Evolutionary conservation across 805 yeast genomes (phyloP), one percentile per base, ranked within the genome.

Genomic region (Candida khao-thaluensis): DNA sequence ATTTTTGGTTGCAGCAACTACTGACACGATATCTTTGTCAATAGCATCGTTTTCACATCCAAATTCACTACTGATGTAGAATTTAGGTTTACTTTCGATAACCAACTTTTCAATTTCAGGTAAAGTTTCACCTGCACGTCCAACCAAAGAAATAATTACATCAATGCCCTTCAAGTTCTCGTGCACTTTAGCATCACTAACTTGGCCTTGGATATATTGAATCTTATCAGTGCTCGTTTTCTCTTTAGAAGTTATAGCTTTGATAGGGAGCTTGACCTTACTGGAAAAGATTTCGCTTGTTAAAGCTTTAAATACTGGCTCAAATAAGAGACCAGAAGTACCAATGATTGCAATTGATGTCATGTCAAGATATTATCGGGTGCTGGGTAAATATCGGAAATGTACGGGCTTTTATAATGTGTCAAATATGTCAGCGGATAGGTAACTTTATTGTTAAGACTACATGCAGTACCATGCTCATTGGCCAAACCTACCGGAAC

Each of bases 51-150:
- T 35, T 38, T 77, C 78, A 16, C 64, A 49, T 28, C 86, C 88
- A 49, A 74, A 81, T 49, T 79, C 84, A 2, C 82, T 72, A 22
- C 84, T 82, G 46, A 79, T 71, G 59, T 68, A 79, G 23, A 77
- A 52, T 51, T 72, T 71, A 35, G 78, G 76, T 45, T 72, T 70
- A 36, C 63, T 66, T 21, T 51, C 57, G 7, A 54, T 52, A 2
- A 71, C 70, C 6, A 72, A 37, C 17, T 50, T 68, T 34, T 72
- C 75, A 23, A 71, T 42, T n/a, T 60, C 44, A 1, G 48, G 59
- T 22, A 59, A 68, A 14, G 51, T 35, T 12, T 50, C 52, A 6
- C 72, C 66, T 20, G 47, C 48, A 9, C 56, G 42, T 12, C 64
- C 57, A 29, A 65, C 48, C 30, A 78, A 57, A 44, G 74, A 72